These are phyloP conservation scores for Fusarium protoensiforme DNA, from an alignment of 2,329 filamentous ascomycete species.

Conservation along the genomic window DNA sequence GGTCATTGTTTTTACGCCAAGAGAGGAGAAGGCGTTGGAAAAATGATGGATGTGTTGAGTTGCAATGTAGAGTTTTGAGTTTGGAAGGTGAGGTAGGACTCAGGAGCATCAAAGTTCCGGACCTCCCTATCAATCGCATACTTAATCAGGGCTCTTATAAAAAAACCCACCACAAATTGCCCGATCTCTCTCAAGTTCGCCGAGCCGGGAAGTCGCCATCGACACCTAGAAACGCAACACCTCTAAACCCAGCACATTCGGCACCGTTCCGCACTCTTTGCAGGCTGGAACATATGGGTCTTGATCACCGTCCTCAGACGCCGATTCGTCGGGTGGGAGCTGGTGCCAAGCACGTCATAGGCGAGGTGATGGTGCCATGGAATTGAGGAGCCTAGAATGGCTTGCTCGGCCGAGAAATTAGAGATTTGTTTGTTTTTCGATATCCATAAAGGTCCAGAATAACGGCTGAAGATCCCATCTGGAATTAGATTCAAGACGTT, in stretches of 20 bases:
- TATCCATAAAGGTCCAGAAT: neutral
- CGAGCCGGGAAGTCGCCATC: neutral
- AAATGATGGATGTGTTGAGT: neutral
- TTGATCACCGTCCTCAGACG: neutral
- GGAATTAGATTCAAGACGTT: neutral
- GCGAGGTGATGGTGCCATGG: constrained; percentile 2
- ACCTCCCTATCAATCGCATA: neutral
- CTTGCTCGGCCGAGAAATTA: neutral
- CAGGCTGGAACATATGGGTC: neutral
- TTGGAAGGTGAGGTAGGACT: neutral
- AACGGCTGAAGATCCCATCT: neutral
- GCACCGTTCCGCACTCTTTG: neutral
- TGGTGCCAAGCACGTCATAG: constrained; percentile 11
- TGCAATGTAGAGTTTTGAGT: neutral
- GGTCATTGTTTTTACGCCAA: neutral
- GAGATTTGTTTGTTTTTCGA: neutral
- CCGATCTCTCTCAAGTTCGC: neutral
- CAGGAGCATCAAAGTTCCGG: neutral
- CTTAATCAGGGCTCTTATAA: neutral
- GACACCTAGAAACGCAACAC: neutral
- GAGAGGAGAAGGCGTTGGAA: neutral
- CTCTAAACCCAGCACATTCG: neutral
- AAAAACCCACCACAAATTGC: neutral
- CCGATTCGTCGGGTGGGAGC: neutral
- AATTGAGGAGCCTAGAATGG: neutral